Evolutionary conservation across 306 rosid genomes (phyloP).

Genomic region (Lagenaria siceraria): DNA sequence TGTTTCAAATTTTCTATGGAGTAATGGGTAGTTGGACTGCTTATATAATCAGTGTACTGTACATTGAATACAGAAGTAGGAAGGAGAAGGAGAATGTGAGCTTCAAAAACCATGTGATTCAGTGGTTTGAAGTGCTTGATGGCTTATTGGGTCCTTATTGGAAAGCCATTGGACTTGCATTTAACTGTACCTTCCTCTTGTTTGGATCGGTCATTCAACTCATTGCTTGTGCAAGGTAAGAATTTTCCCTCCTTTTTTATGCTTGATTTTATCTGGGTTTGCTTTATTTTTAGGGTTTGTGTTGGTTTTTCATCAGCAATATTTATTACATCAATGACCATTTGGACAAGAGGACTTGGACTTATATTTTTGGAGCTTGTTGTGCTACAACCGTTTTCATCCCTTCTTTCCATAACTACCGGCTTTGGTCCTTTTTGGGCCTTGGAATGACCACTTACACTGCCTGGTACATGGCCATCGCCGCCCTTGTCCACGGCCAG

Average conservation of each 20-base stretch:
- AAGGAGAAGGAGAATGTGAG: conserved; percentile 81
- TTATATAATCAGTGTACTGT: conserved; percentile 88
- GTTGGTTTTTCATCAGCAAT: conserved; percentile 35
- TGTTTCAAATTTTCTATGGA: conserved; percentile 81
- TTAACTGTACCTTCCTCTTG: conserved; percentile 92
- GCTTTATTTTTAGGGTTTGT: not conserved
- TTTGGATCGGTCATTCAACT: conserved; percentile 98
- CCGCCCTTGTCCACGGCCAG: conserved; percentile 75
- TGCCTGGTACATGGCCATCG: conserved; percentile 80
- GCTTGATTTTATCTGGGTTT: not conserved
- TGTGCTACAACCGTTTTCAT: conserved; percentile 97
- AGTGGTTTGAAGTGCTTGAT: conserved; percentile 99
- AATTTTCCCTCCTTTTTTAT: too few species aligned
- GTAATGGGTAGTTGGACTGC: conserved; percentile 97
- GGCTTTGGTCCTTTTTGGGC: conserved; percentile 96
- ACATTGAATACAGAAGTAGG: conserved; percentile 68
- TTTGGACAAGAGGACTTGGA: conserved; percentile 97
- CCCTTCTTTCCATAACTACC: conserved; percentile 91
- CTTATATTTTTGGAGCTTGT: conserved; percentile 96
- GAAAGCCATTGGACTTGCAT: conserved; percentile 85
- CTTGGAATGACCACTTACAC: conserved; percentile 98
- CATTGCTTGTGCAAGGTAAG: conserved; percentile 89
- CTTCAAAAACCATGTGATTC: conserved; percentile 95
- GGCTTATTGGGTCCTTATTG: conserved; percentile 82
- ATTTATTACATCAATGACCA: conserved; percentile 86